Percentiles rank a stretch among this genome's conserved stretches.
These are phyloP conservation scores for Teunomyces pallodes DNA, from an alignment of 805 yeast genomes.

Conservation along the genomic window DNA sequence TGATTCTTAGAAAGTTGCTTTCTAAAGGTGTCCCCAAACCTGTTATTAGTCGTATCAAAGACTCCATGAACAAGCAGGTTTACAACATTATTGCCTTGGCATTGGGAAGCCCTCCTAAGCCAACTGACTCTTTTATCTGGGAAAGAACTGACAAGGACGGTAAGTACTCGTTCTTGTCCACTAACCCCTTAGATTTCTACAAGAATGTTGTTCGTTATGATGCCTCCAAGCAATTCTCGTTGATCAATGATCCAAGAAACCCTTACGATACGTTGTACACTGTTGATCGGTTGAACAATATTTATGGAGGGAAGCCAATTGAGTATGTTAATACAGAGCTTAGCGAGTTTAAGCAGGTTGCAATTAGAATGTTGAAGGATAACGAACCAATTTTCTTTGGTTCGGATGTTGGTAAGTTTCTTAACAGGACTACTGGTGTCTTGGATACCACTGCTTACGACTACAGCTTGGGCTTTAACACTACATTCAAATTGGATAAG, in stretches of 20 bases:
- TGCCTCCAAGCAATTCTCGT: conserved; percentile 54
- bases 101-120: conserved; percentile 78
- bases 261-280: conserved; percentile 59
- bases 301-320: conserved; percentile 67
- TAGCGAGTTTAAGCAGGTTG: conserved; percentile 54
- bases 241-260: conserved; percentile 83
- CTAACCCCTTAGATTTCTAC: conserved; percentile 69
- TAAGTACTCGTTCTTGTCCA: conserved; percentile 46
- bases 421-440: conserved; percentile 60
- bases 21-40: conserved; percentile 40
- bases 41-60: conserved; percentile 33
- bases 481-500: conserved; percentile 51
- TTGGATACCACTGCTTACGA: conserved; percentile 73
- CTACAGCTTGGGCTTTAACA: conserved; percentile 55
- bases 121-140: conserved; percentile 67
- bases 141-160: conserved; percentile 74
- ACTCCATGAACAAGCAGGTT: conserved; percentile 54
- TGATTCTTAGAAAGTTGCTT: conserved; percentile 54
- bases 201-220: conserved; percentile 52
- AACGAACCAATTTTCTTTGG: conserved; percentile 87
- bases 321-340: conserved; percentile 68
- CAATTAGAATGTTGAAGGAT: conserved; percentile 64
- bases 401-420: conserved; percentile 81
- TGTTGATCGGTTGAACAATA: conserved; percentile 74
- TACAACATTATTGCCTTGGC: conserved; percentile 65